Base-by-base conservation (phyloP, 148 eudicot species). In the Chenopodium quinoa region DNA sequence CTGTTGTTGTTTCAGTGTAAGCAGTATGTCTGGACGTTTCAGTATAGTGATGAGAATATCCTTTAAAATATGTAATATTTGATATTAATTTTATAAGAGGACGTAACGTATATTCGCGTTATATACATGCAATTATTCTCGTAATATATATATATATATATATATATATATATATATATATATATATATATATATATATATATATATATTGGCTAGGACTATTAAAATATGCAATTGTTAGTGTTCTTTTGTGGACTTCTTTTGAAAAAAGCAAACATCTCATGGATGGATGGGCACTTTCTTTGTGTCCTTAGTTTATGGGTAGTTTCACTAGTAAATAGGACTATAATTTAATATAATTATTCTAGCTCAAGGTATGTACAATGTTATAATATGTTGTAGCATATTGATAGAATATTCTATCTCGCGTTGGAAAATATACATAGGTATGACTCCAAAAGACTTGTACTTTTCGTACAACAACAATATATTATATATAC, bases 231-330 rank as follows among this genome's bases (percentile, higher is more conserved):
- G 4, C 11, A 7, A 64, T 1, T 71, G 2, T 20, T 58, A 46
- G 6, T 37, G 32, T 25, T 32, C 23, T 44, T 56, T 72, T 7
- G 82, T 72, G 77, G 76, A 60, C 76, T 83, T 83, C 44, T 74
- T 78, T 79, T 83, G 37, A 64, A 79, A 79, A 78, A 73, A 74
- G 75, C 69, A 74, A 73, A 19, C 19, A 64, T 65, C 67, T 50
- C 64, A 12, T 77, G 23, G 31, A 48, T 44, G 14, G 5, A 11
- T 63, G n/a, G 73, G 27, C 67, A 40, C 17, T 31, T n/a, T 40
- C 22, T 48, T 65, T 17, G 62, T 78, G 73, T 67, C 85, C 67
- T 77, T 82, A 68, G 60, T 44, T 54, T 67, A 65, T 48, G 58
- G 64, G 32, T 20, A 31, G 66, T 34, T 72, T 63, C 56, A 32